Evolutionary conservation across 2,329 filamentous ascomycete species (phyloP).

Genomic region (Fusarium sp.): DNA sequence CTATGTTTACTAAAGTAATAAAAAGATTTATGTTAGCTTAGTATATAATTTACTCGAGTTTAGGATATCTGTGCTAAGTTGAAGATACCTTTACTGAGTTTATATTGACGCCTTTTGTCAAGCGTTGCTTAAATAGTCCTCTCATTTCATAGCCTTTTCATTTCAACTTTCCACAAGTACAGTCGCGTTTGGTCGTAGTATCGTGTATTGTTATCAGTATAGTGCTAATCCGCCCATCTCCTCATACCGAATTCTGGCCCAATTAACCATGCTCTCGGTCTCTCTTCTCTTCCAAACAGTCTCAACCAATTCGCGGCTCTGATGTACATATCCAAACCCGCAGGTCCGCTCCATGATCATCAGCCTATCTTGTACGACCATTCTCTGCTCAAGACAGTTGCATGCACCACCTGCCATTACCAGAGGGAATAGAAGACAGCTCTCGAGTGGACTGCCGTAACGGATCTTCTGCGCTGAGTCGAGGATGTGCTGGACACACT

Average conservation of each 20-base stretch:
- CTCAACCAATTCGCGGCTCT: slow-evolving; percentile 5
- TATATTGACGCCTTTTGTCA: no score
- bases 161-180: background rate
- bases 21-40: no score
- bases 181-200: no score
- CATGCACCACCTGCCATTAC: slow-evolving; percentile 5
- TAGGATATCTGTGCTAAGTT: no score
- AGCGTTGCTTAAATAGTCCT: background rate
- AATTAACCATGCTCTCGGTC: slow-evolving; percentile 2
- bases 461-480: background rate
- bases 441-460: background rate
- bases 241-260: slow-evolving; percentile 10
- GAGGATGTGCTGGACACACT: background rate
- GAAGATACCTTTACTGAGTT: no score
- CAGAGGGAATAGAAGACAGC: background rate
- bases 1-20: background rate
- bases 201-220: background rate
- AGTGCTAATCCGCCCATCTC: slow-evolving; percentile 9
- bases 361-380: background rate
- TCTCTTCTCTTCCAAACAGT: slow-evolving; percentile 14
- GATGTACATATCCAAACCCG: slow-evolving; percentile 2
- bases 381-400: background rate
- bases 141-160: background rate
- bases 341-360: slow-evolving; percentile 10
- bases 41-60: no score